A percentile compares a stretch with the other conserved stretches of the same genome.
phyloP scores from a whole-genome alignment of 371 early-diverging fungal genomes.

The Capniomyces stellatus region DNA sequence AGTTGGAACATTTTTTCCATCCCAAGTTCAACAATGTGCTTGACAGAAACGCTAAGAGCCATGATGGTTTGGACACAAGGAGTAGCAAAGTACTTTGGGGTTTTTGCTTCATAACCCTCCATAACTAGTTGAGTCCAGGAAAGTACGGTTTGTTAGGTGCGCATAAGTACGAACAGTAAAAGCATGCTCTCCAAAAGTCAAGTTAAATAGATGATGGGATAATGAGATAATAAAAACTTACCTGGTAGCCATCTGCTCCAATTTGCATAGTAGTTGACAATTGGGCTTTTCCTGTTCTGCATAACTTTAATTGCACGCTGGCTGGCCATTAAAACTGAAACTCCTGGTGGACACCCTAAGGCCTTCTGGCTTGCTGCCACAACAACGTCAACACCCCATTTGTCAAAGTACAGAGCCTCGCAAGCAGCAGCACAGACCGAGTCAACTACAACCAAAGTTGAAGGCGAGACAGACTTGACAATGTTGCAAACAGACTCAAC shows the following conservation, averaged over 20 bases:
- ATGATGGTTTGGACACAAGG: constrained; percentile 87
- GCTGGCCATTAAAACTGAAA: constrained; percentile 65
- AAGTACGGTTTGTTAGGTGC: constrained; percentile 10
- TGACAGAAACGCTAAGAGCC: constrained; percentile 70
- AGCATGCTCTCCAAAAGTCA: background rate
- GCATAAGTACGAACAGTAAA: constrained; percentile 5
- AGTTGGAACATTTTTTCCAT: constrained; percentile 50
- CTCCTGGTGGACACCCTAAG: constrained; percentile 73
- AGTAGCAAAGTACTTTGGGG: constrained; percentile 91
- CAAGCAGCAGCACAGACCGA: constrained; percentile 92
- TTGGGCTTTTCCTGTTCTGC: constrained; percentile 47
- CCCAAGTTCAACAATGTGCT: constrained; percentile 43
- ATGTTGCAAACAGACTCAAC: constrained; percentile 56
- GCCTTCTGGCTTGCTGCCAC: constrained; percentile 93
- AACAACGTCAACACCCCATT: constrained; percentile 76
- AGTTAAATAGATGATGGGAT: constrained; percentile 15
- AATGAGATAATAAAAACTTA: constrained; percentile 12
- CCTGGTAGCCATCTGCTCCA: constrained; percentile 74
- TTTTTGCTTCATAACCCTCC: constrained; percentile 80
- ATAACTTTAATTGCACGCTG: constrained; percentile 49
- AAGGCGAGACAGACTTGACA: constrained; percentile 58
- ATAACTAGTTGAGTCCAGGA: constrained; percentile 34
- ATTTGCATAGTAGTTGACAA: constrained; percentile 54
- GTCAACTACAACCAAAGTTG: constrained; percentile 81
- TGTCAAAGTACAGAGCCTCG: constrained; percentile 82